Conservation (phyloP, 768 basidiomycete species). For the Floccularia luteovirens region DNA sequence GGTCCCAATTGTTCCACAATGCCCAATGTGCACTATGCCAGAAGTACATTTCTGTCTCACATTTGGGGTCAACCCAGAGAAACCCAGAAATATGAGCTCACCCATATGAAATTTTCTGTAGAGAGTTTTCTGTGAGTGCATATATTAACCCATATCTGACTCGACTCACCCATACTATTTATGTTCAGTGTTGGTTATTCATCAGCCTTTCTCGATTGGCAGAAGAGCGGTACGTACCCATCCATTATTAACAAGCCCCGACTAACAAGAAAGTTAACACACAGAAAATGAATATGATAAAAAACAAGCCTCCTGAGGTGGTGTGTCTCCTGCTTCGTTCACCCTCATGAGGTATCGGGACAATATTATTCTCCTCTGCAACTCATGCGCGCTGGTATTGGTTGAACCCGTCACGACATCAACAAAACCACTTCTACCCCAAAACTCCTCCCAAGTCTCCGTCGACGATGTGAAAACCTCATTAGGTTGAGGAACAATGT, state of each 20-base stretch:
- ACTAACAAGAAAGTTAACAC: slow-evolving; percentile 18
- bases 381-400: slow-evolving; percentile 41
- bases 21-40: slow-evolving; percentile 57
- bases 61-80: background rate
- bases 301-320: slow-evolving; percentile 40
- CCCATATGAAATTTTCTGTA: slow-evolving; percentile 54
- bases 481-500: slow-evolving; percentile 12
- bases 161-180: slow-evolving; percentile 27
- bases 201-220: background rate
- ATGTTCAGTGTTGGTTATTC: background rate
- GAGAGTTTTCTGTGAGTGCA: slow-evolving; percentile 2
- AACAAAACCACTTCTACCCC: slow-evolving; percentile 42
- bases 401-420: slow-evolving; percentile 42
- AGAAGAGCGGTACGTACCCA: slow-evolving; percentile 32
- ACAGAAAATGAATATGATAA: background rate
- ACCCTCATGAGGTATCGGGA: slow-evolving; percentile 51
- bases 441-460: slow-evolving; percentile 36
- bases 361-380: slow-evolving; percentile 49
- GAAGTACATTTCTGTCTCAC: slow-evolving; percentile 40
- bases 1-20: slow-evolving; percentile 53
- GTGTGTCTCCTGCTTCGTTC: slow-evolving; percentile 48
- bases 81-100: slow-evolving; percentile 7
- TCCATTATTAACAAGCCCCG: slow-evolving; percentile 46
- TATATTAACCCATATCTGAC: background rate
- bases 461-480: slow-evolving; percentile 25